Conservation (phyloP, 805 yeast genomes). For the Debaryomyces castellii region DNA sequence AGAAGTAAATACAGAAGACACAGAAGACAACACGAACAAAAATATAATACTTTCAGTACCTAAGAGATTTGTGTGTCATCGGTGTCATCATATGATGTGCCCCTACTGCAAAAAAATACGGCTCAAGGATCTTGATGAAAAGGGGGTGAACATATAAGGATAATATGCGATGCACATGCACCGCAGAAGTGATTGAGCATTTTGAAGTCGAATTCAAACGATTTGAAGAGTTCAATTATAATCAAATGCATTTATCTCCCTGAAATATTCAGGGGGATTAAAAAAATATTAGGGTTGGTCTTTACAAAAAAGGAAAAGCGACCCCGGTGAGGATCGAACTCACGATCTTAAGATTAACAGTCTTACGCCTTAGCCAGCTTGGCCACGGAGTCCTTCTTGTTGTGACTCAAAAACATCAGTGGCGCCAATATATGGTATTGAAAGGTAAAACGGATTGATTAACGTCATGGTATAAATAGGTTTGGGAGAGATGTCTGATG, state of each 20-base stretch:
- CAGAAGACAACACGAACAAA: slow-evolving; percentile 4
- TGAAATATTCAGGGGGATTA: too few relatives aligned
- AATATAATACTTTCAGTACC: slow-evolving; percentile 27
- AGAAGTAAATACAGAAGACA: not conserved
- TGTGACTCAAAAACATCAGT: not conserved
- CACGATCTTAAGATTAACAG: slow-evolving; percentile 15
- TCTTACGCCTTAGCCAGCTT: slow-evolving; percentile 15
- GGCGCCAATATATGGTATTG: not conserved
- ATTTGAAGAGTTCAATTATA: too few relatives aligned
- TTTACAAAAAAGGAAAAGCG: not conserved
- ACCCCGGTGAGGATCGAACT: slow-evolving; percentile 15
- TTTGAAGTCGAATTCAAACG: not conserved
- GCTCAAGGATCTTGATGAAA: slow-evolving; percentile 23
- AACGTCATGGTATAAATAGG: not conserved
- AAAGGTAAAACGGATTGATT: too few relatives aligned
- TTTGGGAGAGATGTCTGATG: not conserved
- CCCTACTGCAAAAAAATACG: slow-evolving; percentile 40
- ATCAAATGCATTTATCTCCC: not conserved
- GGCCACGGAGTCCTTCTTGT: slow-evolving; percentile 12
- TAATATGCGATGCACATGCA: not conserved
- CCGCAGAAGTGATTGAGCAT: not conserved
- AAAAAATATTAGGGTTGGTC: not conserved
- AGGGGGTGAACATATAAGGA: not conserved
- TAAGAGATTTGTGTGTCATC: slow-evolving; percentile 34
- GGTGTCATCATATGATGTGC: slow-evolving; percentile 44